These are phyloP conservation scores for Fomitiporia mediterranea DNA, from an alignment of 1,284 basidiomycete genomes.

Conservation along the genomic window DNA sequence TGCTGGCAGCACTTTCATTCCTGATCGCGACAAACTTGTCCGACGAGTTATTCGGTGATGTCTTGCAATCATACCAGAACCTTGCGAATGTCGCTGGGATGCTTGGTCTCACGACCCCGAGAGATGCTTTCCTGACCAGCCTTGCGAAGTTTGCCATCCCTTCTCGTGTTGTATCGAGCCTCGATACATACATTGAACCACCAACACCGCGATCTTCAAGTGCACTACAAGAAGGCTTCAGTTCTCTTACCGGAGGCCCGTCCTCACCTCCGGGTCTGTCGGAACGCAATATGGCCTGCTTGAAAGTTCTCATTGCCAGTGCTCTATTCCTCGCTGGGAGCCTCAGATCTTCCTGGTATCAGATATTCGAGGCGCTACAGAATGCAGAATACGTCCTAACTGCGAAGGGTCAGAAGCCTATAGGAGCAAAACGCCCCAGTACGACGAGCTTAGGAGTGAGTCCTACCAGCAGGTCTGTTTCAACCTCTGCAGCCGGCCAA, in stretches of 20 bases:
- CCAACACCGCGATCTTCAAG: slow-evolving; percentile 60
- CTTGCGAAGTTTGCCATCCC: slow-evolving; percentile 89
- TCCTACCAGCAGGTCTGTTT: slow-evolving; percentile 34
- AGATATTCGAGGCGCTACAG: slow-evolving; percentile 85
- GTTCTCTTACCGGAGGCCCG: slow-evolving; percentile 30
- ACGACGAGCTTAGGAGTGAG: slow-evolving; percentile 33
- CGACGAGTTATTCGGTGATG: slow-evolving; percentile 83
- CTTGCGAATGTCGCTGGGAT: slow-evolving; percentile 90
- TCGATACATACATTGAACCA: slow-evolving; percentile 65
- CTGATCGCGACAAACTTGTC: slow-evolving; percentile 86
- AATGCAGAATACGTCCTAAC: slow-evolving; percentile 89
- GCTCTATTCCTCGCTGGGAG: slow-evolving; percentile 81
- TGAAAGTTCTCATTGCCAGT: slow-evolving; percentile 78
- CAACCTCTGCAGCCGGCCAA: slow-evolving; percentile 21
- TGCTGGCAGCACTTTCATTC: slow-evolving; percentile 86
- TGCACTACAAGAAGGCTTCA: slow-evolving; percentile 68
- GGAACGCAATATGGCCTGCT: slow-evolving; percentile 85
- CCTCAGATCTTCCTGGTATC: slow-evolving; percentile 86
- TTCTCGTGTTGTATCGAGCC: slow-evolving; percentile 76
- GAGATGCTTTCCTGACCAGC: slow-evolving; percentile 90
- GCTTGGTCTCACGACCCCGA: slow-evolving; percentile 75
- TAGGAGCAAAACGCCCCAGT: slow-evolving; percentile 32
- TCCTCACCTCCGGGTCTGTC: slow-evolving; percentile 69
- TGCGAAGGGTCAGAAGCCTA: slow-evolving; percentile 41
- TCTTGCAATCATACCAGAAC: slow-evolving; percentile 75